Conservation (phyloP, 2,329 filamentous ascomycete genomes). For the Fusarium odoratissimum region DNA sequence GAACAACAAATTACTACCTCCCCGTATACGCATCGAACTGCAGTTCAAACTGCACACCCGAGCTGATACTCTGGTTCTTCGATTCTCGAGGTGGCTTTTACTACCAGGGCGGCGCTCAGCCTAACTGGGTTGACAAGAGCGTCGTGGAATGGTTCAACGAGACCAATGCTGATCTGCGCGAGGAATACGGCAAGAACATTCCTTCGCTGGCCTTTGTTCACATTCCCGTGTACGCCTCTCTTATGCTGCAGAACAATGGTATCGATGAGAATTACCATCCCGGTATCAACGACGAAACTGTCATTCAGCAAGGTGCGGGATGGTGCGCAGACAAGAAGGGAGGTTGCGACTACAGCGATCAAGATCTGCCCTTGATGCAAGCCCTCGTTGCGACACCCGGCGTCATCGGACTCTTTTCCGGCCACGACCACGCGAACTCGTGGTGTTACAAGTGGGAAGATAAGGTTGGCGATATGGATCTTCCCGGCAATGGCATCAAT, state of each 20-base stretch:
- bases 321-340: conserved; percentile 56
- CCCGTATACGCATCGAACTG: conserved; percentile 53
- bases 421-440: conserved; percentile 73
- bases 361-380: conserved; percentile 72
- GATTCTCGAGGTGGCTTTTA: conserved; percentile 69
- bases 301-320: conserved; percentile 57
- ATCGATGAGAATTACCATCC: conserved; percentile 55
- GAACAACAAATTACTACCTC: conserved; percentile 58
- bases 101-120: conserved; percentile 53
- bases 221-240: conserved; percentile 54
- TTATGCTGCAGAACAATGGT: conserved; percentile 37
- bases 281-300: conserved; percentile 59
- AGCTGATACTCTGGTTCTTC: conserved; percentile 74
- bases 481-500: conserved; percentile 57
- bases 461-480: conserved; percentile 59
- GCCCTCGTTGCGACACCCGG: conserved; percentile 66
- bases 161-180: conserved; percentile 49
- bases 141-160: conserved; percentile 59
- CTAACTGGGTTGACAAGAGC: conserved; percentile 58
- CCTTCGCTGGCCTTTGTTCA: conserved; percentile 63
- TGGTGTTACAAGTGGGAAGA: conserved; percentile 67
- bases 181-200: conserved; percentile 48
- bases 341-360: conserved; percentile 56
- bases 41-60: conserved; percentile 46
- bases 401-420: conserved; percentile 69